These are phyloP conservation scores for Chrysoporthe cubensis DNA, from an alignment of 2,329 filamentous ascomycete genomes.

Conservation along the genomic window DNA sequence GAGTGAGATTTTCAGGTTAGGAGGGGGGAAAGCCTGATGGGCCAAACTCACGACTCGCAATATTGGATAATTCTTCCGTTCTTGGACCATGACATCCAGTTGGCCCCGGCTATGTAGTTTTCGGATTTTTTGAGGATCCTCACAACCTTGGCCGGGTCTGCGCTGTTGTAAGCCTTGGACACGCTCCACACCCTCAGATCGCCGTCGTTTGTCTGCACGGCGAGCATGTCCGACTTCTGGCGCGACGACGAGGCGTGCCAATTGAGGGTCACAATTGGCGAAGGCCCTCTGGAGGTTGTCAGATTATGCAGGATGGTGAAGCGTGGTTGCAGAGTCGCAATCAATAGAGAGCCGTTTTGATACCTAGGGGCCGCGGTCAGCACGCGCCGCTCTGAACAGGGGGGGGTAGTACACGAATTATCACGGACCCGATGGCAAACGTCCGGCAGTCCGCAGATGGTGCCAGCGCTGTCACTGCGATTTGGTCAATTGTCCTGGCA, in stretches of 20 bases:
- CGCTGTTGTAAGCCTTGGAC: slow-evolving; percentile 73
- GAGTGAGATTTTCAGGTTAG: background rate
- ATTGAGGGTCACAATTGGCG: slow-evolving; percentile 81
- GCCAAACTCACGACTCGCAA: slow-evolving; percentile 76
- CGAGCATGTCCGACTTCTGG: slow-evolving; percentile 97
- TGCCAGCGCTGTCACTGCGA: slow-evolving; percentile 91
- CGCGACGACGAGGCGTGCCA: slow-evolving; percentile 97
- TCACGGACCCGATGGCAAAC: slow-evolving; percentile 85
- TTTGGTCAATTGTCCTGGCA: slow-evolving; percentile 84
- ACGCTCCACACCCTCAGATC: slow-evolving; percentile 97
- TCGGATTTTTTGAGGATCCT: slow-evolving; percentile 83
- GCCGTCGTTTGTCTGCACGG: slow-evolving; percentile 87
- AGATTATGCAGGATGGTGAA: slow-evolving; percentile 95
- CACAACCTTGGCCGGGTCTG: slow-evolving; percentile 84
- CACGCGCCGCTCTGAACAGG: slow-evolving; percentile 10
- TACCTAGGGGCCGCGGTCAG: slow-evolving; percentile 61
- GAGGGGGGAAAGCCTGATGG: background rate
- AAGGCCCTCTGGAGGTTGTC: slow-evolving; percentile 80
- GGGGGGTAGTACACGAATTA: slow-evolving; percentile 4
- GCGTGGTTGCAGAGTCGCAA: slow-evolving; percentile 85
- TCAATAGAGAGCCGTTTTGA: slow-evolving; percentile 89
- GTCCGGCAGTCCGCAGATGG: slow-evolving; percentile 89
- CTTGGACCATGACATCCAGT: slow-evolving; percentile 99
- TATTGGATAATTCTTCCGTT: slow-evolving; percentile 95
- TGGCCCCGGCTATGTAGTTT: slow-evolving; percentile 72